Percentiles rank a stretch among this genome's conserved stretches.
These are phyloP conservation scores for Mortierella sp. DNA, from an alignment of 371 early-diverging fungal species.

Conservation along the genomic window DNA sequence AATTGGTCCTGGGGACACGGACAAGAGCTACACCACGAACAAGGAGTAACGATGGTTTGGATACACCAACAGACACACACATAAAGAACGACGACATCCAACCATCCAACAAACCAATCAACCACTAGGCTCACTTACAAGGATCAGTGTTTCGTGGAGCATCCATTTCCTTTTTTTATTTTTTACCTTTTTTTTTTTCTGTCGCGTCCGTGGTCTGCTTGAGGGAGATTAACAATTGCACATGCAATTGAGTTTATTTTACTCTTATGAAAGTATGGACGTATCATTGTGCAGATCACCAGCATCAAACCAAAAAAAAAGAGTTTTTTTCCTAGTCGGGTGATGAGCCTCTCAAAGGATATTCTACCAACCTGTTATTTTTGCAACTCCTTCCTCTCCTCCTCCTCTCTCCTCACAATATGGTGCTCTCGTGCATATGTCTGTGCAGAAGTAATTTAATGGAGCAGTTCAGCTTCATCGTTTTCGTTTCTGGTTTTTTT, in stretches of 20 bases:
- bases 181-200: background rate
- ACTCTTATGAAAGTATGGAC: background rate
- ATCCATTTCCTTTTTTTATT: no score
- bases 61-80: no score
- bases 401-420: background rate
- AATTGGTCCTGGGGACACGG: background rate
- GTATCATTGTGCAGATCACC: background rate
- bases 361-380: slow-evolving; percentile 9
- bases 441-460: slow-evolving; percentile 18
- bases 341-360: background rate
- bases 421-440: slow-evolving; percentile 37
- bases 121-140: no score
- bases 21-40: background rate
- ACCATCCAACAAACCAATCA: no score
- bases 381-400: slow-evolving; percentile 12
- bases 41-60: background rate
- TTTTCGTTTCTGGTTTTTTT: background rate
- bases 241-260: background rate
- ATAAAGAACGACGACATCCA: no score
- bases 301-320: background rate
- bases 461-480: background rate
- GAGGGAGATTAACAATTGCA: background rate
- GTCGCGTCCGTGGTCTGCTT: background rate
- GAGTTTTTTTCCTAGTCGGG: background rate
- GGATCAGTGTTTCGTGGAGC: no score